Evolutionary conservation across 345 rosid species (phyloP), one percentile per base, ranked within the genome.

Genomic region (Geranium rotundifolium): DNA sequence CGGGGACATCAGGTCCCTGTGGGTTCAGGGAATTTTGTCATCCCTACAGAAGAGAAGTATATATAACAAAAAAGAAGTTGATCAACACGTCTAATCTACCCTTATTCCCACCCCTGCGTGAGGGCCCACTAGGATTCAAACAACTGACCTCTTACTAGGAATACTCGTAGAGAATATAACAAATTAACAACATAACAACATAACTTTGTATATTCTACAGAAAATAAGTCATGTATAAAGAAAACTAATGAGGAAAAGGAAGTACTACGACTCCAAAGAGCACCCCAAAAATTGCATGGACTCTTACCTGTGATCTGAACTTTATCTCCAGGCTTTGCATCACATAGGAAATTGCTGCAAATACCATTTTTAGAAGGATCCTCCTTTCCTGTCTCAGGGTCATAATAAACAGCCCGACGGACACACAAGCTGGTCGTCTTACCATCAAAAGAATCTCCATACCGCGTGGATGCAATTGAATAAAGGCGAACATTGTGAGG

Each of bases 401-500:
- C 96, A 72, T 82, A 83, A 71, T 88, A 93, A 68, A 86, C 80
- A 76, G 97, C 97, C 75, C 99, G 95, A 16, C 99, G 99, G 8
- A 93, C 97, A 69, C 99, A 93, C 50, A 93, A 70, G 67, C 96
- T 90, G 63, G 90, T 84, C 13, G 97, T 93, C 77, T 78, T 86
- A 57, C 96, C 97, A 77, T 93, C 92, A 37, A 90, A 90, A 67
- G 81, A 79, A 72, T 93, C 99, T 37, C 99, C 99, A 65, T 90
- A 90, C 62, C 99, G 76, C 14, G 97, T 76, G 52, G 99, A 93
- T 41, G 97, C 99, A 74, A 93, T 93, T 17, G 99, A 90, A 70
- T 90, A 90, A 58, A 93, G 92, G 31, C 99, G 97, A 15, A 93
- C 99, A 55, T 85, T 90, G 31, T 93, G 80, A 37, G 99, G 92